Evolutionary conservation across 345 rosid genomes (phyloP), one percentile per base, ranked within the genome.

Genomic region (Raphanus sativus): DNA sequence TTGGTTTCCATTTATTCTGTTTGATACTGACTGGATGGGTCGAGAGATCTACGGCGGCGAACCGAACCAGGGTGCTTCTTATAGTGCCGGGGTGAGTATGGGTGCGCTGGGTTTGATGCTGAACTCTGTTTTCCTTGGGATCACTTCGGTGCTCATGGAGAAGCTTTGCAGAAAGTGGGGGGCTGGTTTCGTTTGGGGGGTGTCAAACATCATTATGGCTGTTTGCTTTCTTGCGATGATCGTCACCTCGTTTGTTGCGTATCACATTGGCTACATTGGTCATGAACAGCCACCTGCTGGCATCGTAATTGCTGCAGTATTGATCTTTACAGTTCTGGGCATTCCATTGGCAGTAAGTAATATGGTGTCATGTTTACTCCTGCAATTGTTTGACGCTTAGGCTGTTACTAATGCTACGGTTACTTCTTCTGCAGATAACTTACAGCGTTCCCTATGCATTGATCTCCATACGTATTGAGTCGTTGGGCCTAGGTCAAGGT

Each of bases 11-110:
- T 93, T 87, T 83, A 86, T 89, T 74, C 89, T 93, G 69, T 90
- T 89, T 75, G 99, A 95, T 82, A 95, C 98, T 73, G 98, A 95
- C 75, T 95, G 97, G 97, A 89, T 92, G 97, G 98, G 99, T 61
- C 84, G 98, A 80, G 97, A 95, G 86, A 88, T 91, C 55, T 95
- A 86, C 45, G 92, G 99, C 24, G 97, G 97, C 26, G 65, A 84
- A 72, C 99, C 98, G 50, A 90, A 91, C 79, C 82, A 78, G 79
- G 98, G 97, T 73, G 64, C 62, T 58, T 71, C 33, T 48, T 95
- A 95, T 64, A 86, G 73, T 77, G n/a, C 70, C 26, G 98, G 99
- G 67, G 98, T 90, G 72, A 88, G 99, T 74, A 89, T 87, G 87
- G 97, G 99, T 29, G 90, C 99, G 7, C 76, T 93, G 58, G 94